Conservation (phyloP, 352 stramenopile genomes). For the Phytophthora colocasiae region DNA sequence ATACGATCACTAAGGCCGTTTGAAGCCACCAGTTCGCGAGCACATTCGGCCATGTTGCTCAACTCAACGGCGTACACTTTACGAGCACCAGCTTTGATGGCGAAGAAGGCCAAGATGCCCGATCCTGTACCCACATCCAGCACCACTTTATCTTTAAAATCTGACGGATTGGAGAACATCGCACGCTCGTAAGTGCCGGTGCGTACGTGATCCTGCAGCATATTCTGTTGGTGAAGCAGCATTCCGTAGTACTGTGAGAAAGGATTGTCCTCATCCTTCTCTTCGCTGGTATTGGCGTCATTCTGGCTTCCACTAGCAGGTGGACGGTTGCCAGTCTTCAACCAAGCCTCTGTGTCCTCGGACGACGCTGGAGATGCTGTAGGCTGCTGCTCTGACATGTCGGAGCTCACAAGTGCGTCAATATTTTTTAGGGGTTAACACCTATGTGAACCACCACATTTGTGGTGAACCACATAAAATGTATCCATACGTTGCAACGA, state of each 20-base stretch:
- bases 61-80: conserved; percentile 96
- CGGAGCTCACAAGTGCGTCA: background rate
- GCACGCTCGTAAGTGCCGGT: conserved; percentile 99
- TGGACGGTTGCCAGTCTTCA: conserved; percentile 9
- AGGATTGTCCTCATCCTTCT: conserved; percentile 80
- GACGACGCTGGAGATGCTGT: conserved; percentile 1
- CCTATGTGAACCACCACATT: too few relatives aligned
- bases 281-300: conserved; percentile 2
- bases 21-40: conserved; percentile 91
- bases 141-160: conserved; percentile 98
- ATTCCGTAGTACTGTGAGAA: conserved; percentile 96
- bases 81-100: conserved; percentile 95
- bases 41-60: conserved; percentile 98
- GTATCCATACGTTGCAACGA: too few relatives aligned
- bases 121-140: conserved; percentile 99
- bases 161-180: conserved; percentile 95
- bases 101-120: conserved; percentile 99
- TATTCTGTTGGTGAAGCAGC: conserved; percentile 99
- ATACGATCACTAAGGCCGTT: conserved; percentile 97
- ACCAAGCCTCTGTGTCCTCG: conserved; percentile 17
- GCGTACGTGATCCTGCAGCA: conserved; percentile 99
- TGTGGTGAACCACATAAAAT: too few relatives aligned
- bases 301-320: background rate
- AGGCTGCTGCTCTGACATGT: conserved; percentile 7
- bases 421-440: too few relatives aligned